Evolutionary conservation across 768 basidiomycete species (phyloP).

Genomic region (Dacryopinax primogenitus): DNA sequence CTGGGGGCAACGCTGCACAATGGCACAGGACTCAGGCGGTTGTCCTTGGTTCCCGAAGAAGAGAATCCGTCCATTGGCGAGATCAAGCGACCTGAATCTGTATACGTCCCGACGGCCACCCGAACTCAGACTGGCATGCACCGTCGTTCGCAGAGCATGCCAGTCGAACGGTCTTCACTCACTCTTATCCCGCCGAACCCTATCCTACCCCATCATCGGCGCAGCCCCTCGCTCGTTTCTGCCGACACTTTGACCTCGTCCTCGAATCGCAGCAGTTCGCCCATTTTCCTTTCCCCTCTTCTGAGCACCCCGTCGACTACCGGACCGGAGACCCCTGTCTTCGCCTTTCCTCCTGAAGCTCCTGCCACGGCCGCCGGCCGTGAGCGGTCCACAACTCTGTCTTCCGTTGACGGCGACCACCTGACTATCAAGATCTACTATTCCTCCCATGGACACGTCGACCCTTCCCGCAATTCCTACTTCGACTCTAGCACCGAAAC

Average conservation of each 20-base stretch:
- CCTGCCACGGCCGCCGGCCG: background rate
- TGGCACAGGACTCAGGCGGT: background rate
- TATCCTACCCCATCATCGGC: background rate
- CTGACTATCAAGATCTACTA: conserved; percentile 8
- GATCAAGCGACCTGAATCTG: background rate
- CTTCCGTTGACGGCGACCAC: background rate
- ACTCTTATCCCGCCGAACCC: background rate
- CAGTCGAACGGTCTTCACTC: background rate
- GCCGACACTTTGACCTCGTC: background rate
- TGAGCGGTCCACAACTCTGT: background rate
- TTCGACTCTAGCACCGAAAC: background rate
- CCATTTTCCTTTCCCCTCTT: background rate
- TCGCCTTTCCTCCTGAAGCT: background rate
- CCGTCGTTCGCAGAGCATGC: background rate
- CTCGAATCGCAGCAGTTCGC: background rate
- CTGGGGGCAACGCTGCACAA: background rate
- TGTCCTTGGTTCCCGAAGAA: background rate
- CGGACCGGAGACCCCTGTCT: background rate
- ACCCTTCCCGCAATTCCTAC: background rate
- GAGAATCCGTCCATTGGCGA: background rate
- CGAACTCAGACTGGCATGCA: background rate
- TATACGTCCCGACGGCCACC: background rate
- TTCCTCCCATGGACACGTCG: background rate
- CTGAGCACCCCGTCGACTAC: background rate
- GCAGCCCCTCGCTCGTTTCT: background rate